Evolutionary conservation across 1,139 yeast species (phyloP).

Genomic region (Petasospora fabianii): DNA sequence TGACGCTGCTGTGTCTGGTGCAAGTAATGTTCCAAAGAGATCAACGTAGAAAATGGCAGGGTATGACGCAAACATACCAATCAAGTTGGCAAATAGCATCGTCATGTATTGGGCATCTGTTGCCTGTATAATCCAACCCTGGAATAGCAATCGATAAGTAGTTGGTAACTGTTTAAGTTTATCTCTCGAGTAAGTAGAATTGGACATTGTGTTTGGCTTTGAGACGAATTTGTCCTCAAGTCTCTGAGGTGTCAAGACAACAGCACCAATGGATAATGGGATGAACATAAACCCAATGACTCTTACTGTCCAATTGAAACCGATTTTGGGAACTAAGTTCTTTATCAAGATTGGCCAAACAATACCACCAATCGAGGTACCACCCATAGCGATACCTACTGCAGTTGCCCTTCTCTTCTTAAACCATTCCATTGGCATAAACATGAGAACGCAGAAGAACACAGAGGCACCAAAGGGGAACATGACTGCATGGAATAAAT

Average conservation of each 20-base stretch:
- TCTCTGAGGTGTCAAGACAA: slow-evolving; percentile 14
- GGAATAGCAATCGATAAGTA: slow-evolving; percentile 8
- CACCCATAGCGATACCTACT: slow-evolving; percentile 48
- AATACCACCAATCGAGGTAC: slow-evolving; percentile 44
- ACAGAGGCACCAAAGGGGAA: slow-evolving; percentile 59
- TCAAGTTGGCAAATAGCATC: slow-evolving; percentile 11
- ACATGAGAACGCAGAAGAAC: slow-evolving; percentile 53
- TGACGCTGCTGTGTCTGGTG: slow-evolving; percentile 12
- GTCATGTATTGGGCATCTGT: slow-evolving; percentile 8
- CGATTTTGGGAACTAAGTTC: slow-evolving; percentile 11
- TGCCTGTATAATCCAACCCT: slow-evolving; percentile 13
- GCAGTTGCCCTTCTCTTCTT: slow-evolving; percentile 52
- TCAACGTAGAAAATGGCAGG: slow-evolving; percentile 23
- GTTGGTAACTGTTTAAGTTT: slow-evolving; percentile 11
- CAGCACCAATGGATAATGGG: slow-evolving; percentile 15
- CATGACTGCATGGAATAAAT: slow-evolving; percentile 62
- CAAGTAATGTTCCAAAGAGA: slow-evolving; percentile 16
- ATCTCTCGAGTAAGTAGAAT: slow-evolving; percentile 12
- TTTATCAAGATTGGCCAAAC: slow-evolving; percentile 21
- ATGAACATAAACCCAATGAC: slow-evolving; percentile 18
- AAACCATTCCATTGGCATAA: slow-evolving; percentile 60
- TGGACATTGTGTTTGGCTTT: slow-evolving; percentile 13
- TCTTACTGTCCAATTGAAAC: slow-evolving; percentile 20
- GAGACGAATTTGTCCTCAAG: slow-evolving; percentile 10
- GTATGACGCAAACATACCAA: slow-evolving; percentile 21